Base-by-base conservation (phyloP, 108 stramenopile genomes). In the Heterococcus sp. region DNA sequence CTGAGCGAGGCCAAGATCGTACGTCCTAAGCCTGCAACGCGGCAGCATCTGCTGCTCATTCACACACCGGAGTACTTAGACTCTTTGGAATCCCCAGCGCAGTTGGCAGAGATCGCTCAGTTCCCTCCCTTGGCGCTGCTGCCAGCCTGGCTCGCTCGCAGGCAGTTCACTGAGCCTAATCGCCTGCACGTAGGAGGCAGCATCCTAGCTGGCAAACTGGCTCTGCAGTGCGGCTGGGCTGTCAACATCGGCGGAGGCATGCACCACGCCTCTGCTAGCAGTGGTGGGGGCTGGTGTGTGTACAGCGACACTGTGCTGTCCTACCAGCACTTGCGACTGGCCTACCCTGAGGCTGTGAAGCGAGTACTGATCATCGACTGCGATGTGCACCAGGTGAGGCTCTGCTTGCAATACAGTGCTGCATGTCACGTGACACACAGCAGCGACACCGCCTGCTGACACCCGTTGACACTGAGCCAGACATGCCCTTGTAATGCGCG, bases 321-420 rank as follows among this genome's bases (percentile, higher is more conserved):
- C 32, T 27, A 27, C 30, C 69, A 70, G 69, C 30, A 32, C 69
- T 2, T 2, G 3, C 29, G 69, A 3, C 46, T 58, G 14, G 46
- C 46, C 14, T 58, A 14, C 46, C 46, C 46, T 8, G 46, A 58
- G 46, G 21, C 14, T 8, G 46, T 58, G 46, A 21, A 8, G 46
- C 29, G 69, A 14, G 11, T 70, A 26, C 69, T 70, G 3, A 29
- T 29, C 69, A 2, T 70, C 26, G 69, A 70, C 69, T 37, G 35
- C 30, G 69, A 70, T 37, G 69, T 34, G 2, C 69, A 70, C 69
- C 69, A 70, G 46, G 46, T 58, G 46, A 58, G n/a, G 46, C 46
- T 8, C 8, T 21, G 46, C 46, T 8, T 58, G 46, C 46, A n/a
- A n/a, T n/a, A n/a, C n/a, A n/a, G n/a, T n/a, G n/a, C n/a, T n/a